Conservation (phyloP, 257 asterid species). For the Nicotiana knightiana region DNA sequence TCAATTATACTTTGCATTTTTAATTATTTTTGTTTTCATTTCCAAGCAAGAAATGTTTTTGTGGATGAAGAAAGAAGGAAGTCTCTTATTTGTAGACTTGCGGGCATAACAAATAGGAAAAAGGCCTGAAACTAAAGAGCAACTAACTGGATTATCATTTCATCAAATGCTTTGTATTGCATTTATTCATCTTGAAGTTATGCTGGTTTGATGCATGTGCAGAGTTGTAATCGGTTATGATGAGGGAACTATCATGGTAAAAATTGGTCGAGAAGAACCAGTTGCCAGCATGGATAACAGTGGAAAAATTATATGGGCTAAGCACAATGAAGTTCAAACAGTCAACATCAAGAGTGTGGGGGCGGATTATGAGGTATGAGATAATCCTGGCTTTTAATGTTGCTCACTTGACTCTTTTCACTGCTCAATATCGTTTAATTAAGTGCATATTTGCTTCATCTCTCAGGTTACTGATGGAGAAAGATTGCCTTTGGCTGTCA, state of each 20-base stretch:
- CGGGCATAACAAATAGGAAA: neutral
- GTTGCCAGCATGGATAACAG: constrained; percentile 95
- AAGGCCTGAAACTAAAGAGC: neutral
- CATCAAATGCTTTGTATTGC: neutral
- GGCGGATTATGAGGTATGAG: constrained; percentile 70
- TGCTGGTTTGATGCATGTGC: constrained; percentile 19
- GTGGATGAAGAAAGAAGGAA: neutral
- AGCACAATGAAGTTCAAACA: constrained; percentile 96
- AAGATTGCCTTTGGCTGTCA: constrained; percentile 89
- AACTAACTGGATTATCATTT: neutral
- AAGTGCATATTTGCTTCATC: neutral
- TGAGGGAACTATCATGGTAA: constrained; percentile 98
- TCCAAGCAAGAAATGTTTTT: neutral
- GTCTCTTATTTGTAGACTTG: neutral
- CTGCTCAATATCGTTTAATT: constrained; percentile 4
- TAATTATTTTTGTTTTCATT: neutral
- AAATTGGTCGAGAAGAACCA: constrained; percentile 95
- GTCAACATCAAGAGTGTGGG: constrained; percentile 94
- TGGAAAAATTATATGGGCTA: constrained; percentile 96
- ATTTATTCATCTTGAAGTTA: constrained; percentile 8
- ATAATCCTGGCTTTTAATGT: constrained; percentile 4
- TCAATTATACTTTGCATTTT: neutral
- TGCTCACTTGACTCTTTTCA: neutral
- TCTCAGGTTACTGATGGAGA: constrained; percentile 92
- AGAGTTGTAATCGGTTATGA: constrained; percentile 98